Percentiles rank a stretch among this genome's conserved stretches.
phyloP scores from a whole-genome alignment of 768 basidiomycete species.

The Xerocomellus chrysenteron region DNA sequence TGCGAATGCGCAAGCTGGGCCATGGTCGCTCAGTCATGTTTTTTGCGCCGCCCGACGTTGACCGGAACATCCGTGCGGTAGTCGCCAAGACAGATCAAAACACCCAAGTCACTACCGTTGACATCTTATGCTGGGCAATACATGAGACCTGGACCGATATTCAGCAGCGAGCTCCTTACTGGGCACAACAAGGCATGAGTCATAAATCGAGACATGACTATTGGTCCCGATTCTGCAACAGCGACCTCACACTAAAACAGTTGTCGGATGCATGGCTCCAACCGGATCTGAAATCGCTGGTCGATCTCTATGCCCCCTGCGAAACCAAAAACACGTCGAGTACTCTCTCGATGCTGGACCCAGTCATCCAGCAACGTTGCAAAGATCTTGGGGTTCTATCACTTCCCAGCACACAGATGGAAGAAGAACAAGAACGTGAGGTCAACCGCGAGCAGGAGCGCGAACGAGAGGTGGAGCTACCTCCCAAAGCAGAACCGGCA shows the following conservation, averaged over 20 bases:
- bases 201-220: conserved; percentile 4
- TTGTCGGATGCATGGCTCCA: conserved; percentile 35
- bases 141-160: conserved; percentile 36
- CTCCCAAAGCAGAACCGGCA: conserved; percentile 23
- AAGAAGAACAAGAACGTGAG: conserved; percentile 48
- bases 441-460: conserved; percentile 41
- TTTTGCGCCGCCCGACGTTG: conserved; percentile 42
- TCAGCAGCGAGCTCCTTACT: no score
- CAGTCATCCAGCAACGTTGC: conserved; percentile 5
- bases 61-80: conserved; percentile 33
- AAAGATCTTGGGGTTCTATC: conserved; percentile 8
- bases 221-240: conserved; percentile 9
- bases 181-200: conserved; percentile 25
- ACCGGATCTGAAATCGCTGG: conserved; percentile 36
- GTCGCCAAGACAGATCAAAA: conserved; percentile 4
- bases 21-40: conserved; percentile 46
- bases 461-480: conserved; percentile 38
- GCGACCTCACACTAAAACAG: not conserved
- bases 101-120: conserved; percentile 4
- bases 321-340: not conserved
- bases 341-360: not conserved
- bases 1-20: conserved; percentile 51
- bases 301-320: conserved; percentile 31
- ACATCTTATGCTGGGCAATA: conserved; percentile 46
- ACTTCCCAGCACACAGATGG: conserved; percentile 19